Evolutionary conservation across 2,329 filamentous ascomycete genomes (phyloP), one percentile per base, ranked within the genome.

Genomic region (Xylariaceae sp.): DNA sequence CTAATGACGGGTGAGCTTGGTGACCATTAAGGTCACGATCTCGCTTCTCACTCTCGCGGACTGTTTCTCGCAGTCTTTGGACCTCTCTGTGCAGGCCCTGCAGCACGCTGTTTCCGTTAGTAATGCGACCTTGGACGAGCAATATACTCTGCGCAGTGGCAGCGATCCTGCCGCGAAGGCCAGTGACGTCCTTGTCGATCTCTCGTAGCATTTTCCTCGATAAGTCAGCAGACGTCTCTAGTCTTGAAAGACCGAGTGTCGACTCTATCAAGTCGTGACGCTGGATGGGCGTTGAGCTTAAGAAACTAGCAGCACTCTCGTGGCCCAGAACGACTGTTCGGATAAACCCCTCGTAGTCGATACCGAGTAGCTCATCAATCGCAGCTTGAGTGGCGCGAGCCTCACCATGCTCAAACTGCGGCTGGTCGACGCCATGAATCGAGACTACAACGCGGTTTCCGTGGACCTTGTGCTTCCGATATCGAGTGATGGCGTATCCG

Each of bases 311-410:
- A 11, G 68, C 64, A 35, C 70, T 71, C 51, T 72, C 69, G 47
- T 72, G 68, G 13, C 70, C 70, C 6, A 73, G 63, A n/a, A 73
- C 60, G 1, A 72, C 65, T 3, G 66, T 72, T 62, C 67, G 66
- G n/a, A 70, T 63, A 55, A 68, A 73, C 3, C 69, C 70, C 2
- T 68, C 67, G 53, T 68, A 74, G 60, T 72, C 66, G 15, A 68
- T 66, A 4, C 72, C 71, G 11, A 74, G 57, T 50, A 74, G 62
- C 48, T 66, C 67, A 17, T 73, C 64, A 30, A 74, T 63, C 10
- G 67, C 67, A 6, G 61, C 62, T 56, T 73, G 71, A 4, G 67
- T 70, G 18, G 58, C 53, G 37, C 59, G 66, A 4, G 52, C 39
- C 34, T 67, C 61, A 9, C 63, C 63, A 45, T 64, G 64, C 52